Evolutionary conservation across 306 rosid genomes (phyloP).

Genomic region (Acacia melanoxylon): DNA sequence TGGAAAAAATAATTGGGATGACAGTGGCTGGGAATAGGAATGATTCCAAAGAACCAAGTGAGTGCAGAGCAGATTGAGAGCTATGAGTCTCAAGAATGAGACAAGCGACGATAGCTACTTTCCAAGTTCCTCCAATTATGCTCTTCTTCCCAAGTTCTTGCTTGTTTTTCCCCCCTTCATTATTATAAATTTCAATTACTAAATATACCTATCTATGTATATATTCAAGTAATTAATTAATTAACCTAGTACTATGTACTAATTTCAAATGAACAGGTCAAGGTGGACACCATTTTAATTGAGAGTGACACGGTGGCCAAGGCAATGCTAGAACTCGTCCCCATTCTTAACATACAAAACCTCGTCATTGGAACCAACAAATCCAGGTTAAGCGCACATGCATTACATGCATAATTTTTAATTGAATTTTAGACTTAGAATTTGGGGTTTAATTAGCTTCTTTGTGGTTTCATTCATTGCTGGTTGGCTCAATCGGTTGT

Average conservation of each 20-base stretch:
- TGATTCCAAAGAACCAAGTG: conserved; percentile 75
- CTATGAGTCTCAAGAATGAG: conserved; percentile 67
- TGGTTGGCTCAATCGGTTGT: no score
- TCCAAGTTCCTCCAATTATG: conserved; percentile 61
- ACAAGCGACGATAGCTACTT: conserved; percentile 68
- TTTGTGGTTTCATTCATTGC: no score
- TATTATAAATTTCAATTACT: background rate
- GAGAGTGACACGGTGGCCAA: conserved; percentile 71
- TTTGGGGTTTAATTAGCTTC: background rate
- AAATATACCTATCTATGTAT: no score
- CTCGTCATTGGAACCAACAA: conserved; percentile 71
- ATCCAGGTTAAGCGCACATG: conserved; percentile 34
- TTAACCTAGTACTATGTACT: no score
- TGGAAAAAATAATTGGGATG: no score
- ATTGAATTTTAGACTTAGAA: no score
- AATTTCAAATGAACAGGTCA: conserved; percentile 43
- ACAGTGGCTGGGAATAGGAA: conserved; percentile 86
- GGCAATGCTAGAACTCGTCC: conserved; percentile 69
- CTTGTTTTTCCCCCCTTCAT: background rate
- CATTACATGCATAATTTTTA: background rate
- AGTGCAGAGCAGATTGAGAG: conserved; percentile 62
- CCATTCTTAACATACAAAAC: conserved; percentile 61
- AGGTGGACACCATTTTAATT: conserved; percentile 66
- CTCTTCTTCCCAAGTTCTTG: conserved; percentile 54
- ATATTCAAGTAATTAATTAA: background rate